Conservation (phyloP, 2,329 filamentous ascomycete species). For the Rutstroemia sp. region DNA sequence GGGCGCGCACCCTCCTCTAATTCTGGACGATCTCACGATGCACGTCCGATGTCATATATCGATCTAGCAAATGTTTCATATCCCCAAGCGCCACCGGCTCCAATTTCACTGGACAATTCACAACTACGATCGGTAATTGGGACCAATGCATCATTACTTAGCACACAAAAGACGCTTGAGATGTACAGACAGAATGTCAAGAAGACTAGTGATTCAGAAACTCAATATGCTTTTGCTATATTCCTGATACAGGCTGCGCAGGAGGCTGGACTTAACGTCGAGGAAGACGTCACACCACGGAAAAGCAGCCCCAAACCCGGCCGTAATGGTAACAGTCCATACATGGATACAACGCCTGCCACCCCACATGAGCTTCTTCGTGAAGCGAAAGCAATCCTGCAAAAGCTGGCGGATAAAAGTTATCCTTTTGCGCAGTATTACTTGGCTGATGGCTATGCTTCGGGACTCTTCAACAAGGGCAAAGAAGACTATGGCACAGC, state of each 20-base stretch:
- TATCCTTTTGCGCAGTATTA: conserved; percentile 99
- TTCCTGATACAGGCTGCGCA: conserved; percentile 88
- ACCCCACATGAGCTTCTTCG: conserved; percentile 64
- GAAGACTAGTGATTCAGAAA: conserved; percentile 84
- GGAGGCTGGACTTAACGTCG: conserved; percentile 57
- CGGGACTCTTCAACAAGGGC: conserved; percentile 89
- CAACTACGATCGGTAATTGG: conserved; percentile 73
- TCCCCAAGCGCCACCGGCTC: conserved; percentile 29
- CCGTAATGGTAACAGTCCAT: conserved; percentile 40
- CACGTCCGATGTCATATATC: conserved; percentile 28
- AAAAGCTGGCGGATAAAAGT: conserved; percentile 75
- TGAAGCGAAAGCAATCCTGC: conserved; percentile 84
- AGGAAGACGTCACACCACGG: conserved; percentile 29
- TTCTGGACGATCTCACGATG: conserved; percentile 25
- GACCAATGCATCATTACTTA: conserved; percentile 82
- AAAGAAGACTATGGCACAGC: conserved; percentile 87
- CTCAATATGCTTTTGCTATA: conserved; percentile 94
- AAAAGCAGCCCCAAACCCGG: conserved; percentile 37
- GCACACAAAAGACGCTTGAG: conserved; percentile 87
- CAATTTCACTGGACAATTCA: conserved; percentile 62
- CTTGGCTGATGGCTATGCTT: conserved; percentile 87
- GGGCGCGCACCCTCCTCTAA: conserved; percentile 26
- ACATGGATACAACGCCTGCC: conserved; percentile 38
- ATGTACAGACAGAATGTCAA: conserved; percentile 98
- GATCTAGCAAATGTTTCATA: conserved; percentile 49